These are phyloP conservation scores for Aspergillus fumigatiaffinis DNA, from an alignment of 2,329 filamentous ascomycete genomes.

Conservation along the genomic window DNA sequence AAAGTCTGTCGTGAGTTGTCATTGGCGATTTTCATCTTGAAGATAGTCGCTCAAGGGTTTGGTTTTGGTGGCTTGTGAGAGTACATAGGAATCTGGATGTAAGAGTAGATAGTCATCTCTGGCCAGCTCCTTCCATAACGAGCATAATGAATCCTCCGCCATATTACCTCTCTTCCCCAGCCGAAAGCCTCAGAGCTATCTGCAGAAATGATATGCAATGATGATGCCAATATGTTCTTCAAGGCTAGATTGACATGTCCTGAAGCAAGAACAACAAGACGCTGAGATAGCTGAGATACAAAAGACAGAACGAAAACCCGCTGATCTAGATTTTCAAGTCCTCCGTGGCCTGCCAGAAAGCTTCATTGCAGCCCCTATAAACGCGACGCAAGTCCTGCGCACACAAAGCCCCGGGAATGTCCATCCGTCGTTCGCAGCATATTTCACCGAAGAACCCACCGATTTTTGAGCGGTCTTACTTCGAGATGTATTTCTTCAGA, in stretches of 20 bases:
- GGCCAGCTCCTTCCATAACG: neutral
- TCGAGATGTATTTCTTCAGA: conserved; percentile 65
- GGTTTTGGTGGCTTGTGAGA: neutral
- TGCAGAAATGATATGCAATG: neutral
- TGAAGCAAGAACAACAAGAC: neutral
- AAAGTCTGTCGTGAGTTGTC: neutral
- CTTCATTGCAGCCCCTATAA: neutral
- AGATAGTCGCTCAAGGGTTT: neutral
- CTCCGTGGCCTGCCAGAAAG: neutral
- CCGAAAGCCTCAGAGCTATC: neutral
- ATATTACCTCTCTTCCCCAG: neutral
- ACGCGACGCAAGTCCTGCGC: neutral
- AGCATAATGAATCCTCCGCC: neutral
- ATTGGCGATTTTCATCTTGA: neutral
- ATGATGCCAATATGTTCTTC: neutral
- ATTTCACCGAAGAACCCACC: conserved; percentile 3
- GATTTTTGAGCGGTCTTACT: conserved; percentile 16
- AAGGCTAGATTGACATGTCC: neutral
- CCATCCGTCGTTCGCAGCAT: neutral
- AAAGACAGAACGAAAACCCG: neutral
- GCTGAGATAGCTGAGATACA: neutral
- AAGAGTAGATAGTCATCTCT: neutral
- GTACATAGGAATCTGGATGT: neutral
- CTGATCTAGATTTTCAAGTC: neutral
- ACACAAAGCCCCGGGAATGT: neutral